Conservation (phyloP, 2,329 filamentous ascomycete genomes). For the Cordyceps tenuipes region DNA sequence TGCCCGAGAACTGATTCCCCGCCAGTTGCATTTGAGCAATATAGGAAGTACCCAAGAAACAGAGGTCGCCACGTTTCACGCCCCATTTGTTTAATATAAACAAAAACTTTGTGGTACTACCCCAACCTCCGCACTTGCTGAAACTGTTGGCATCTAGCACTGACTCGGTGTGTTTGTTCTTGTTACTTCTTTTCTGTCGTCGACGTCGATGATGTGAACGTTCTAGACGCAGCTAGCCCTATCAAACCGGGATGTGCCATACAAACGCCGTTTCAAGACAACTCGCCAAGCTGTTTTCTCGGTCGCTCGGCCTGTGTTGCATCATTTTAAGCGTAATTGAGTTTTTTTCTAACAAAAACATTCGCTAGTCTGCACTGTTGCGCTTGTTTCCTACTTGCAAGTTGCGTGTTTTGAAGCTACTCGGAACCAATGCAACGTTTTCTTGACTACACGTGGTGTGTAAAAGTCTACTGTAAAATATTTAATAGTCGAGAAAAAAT, state of each 20-base stretch:
- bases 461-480: no score
- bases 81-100: conserved; percentile 1
- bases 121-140: not conserved
- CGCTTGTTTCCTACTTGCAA: not conserved
- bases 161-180: not conserved
- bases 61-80: not conserved
- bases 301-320: not conserved
- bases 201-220: not conserved
- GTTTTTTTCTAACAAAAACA: not conserved
- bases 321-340: not conserved
- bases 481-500: no score
- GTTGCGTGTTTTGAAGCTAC: not conserved
- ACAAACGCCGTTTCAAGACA: not conserved
- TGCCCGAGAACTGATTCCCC: not conserved
- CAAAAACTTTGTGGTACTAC: not conserved
- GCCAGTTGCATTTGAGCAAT: no score
- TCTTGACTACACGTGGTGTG: not conserved
- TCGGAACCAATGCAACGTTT: not conserved
- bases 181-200: not conserved
- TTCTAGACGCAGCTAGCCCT: not conserved
- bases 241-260: not conserved
- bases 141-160: not conserved
- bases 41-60: not conserved
- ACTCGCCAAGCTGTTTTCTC: not conserved
- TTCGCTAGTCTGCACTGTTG: not conserved